Conservation (phyloP, 2,329 filamentous ascomycete genomes). For the Stromatinia cepivora region DNA sequence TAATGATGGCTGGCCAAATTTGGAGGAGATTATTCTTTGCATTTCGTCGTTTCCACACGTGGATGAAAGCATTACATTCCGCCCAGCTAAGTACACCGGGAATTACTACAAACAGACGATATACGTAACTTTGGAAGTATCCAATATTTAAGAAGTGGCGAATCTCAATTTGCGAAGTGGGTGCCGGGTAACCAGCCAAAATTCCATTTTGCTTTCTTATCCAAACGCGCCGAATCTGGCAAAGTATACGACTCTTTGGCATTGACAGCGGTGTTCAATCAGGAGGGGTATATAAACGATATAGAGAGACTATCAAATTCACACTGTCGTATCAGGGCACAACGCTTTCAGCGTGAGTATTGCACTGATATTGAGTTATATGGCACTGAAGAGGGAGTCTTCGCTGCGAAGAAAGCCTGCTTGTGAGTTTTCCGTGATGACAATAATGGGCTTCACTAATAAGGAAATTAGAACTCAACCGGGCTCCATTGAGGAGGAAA, state of each 20-base stretch:
- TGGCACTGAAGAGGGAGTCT: not conserved
- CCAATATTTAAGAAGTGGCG: not conserved
- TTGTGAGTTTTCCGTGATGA: not conserved
- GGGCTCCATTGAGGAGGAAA: not conserved
- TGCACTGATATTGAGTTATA: not conserved
- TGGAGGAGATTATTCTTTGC: not conserved
- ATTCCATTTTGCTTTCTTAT: not conserved
- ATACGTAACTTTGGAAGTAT: not conserved
- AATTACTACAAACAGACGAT: not conserved
- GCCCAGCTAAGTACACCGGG: not conserved
- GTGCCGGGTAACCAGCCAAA: not conserved
- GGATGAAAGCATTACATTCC: not conserved
- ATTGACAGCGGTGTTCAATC: not conserved
- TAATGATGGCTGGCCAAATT: not conserved
- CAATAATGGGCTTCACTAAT: not conserved
- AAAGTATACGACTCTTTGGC: not conserved
- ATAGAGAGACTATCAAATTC: not conserved
- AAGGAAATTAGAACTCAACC: not conserved
- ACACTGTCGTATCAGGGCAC: not conserved
- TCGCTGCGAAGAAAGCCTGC: not conserved
- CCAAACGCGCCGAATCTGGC: not conserved
- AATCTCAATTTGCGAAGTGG: not conserved
- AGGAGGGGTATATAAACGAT: not conserved
- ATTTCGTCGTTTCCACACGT: not conserved
- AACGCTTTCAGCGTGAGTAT: not conserved